Percentiles rank a stretch among this genome's conserved stretches.
Conservation (phyloP, 2,329 filamentous ascomycete genomes). For the Ascochyta koolunga region DNA sequence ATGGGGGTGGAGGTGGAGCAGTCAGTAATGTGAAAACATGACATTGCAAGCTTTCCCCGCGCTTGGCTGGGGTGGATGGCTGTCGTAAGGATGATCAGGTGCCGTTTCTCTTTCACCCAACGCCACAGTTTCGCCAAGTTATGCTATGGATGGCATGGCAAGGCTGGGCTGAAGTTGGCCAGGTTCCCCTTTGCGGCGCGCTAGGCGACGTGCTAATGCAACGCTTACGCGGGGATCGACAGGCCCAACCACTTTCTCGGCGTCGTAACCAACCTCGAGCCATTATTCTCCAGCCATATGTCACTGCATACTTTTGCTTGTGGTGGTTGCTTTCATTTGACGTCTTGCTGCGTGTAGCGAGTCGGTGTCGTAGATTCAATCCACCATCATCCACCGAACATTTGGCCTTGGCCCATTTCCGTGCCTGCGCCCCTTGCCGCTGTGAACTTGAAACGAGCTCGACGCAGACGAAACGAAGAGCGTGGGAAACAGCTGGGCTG, state of each 20-base stretch:
- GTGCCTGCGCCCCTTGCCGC: no score
- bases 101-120: not conserved
- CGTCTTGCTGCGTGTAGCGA: no score
- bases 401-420: no score
- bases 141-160: not conserved
- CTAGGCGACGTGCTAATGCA: slow-evolving; percentile 7
- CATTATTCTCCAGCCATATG: slow-evolving; percentile 2
- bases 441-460: slow-evolving; percentile 21
- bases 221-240: slow-evolving; percentile 1
- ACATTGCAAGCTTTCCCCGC: not conserved
- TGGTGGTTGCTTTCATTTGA: not conserved
- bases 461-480: slow-evolving; percentile 25
- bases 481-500: slow-evolving; percentile 22
- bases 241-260: slow-evolving; percentile 8
- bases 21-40: not conserved
- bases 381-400: no score
- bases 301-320: not conserved
- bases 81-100: not conserved
- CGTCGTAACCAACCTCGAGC: slow-evolving; percentile 1
- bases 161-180: slow-evolving; percentile 2
- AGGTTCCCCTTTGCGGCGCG: slow-evolving; percentile 13
- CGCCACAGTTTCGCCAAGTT: not conserved
- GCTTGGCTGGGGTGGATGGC: slow-evolving; percentile 1
- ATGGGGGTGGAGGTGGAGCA: not conserved
- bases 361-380: no score